Evolutionary conservation across 2,329 filamentous ascomycete species (phyloP).

Genomic region (Daldinia sp.): DNA sequence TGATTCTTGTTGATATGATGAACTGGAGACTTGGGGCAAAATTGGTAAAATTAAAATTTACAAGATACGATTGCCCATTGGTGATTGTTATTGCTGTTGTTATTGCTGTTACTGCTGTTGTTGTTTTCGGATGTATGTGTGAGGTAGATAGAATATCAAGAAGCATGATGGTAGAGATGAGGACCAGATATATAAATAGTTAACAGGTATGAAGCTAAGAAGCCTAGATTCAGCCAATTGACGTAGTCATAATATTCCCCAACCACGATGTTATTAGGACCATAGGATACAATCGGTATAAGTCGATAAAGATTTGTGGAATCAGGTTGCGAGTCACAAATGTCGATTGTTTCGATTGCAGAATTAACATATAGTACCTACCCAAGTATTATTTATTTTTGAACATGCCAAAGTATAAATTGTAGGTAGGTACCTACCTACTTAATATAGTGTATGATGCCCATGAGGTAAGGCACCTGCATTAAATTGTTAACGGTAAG

Average conservation of each 20-base stretch:
- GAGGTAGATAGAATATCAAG: background rate
- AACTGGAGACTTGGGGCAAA: background rate
- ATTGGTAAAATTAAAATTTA: background rate
- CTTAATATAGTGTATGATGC: too few species aligned
- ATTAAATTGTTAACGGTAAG: background rate
- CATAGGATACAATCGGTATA: background rate
- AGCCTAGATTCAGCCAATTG: background rate
- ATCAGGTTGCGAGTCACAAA: background rate
- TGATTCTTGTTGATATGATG: background rate
- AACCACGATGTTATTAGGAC: background rate
- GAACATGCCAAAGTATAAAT: background rate
- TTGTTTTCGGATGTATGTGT: background rate
- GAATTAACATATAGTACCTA: too few species aligned
- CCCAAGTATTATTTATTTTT: too few species aligned
- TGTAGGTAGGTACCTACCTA: background rate
- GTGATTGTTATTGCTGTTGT: background rate
- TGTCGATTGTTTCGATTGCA: background rate
- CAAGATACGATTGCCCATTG: constrained; percentile 4
- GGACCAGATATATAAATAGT: constrained; percentile 3
- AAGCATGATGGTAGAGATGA: background rate
- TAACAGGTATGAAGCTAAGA: constrained; percentile 2
- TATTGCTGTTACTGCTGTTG: background rate
- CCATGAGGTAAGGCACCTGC: background rate
- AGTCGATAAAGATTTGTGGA: background rate
- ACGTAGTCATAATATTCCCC: constrained; percentile 3